phyloP scores from a whole-genome alignment of 139 green algal genomes.

The Pseudopediastrum boryanum region DNA sequence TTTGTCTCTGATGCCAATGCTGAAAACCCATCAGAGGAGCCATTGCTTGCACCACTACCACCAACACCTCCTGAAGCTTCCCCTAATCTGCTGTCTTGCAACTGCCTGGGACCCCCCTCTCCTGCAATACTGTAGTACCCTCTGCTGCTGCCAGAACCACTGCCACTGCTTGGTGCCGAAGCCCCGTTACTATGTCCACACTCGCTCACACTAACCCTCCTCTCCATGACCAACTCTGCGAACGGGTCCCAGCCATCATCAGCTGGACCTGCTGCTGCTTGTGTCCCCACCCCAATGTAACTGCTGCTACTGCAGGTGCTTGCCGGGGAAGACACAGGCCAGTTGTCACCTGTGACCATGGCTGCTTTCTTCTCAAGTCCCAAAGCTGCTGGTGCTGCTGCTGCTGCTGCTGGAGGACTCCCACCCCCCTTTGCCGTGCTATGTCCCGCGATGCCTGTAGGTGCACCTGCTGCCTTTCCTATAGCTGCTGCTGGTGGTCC shows the following conservation, averaged over 20 bases:
- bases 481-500: not conserved
- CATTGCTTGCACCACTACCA: too few species aligned
- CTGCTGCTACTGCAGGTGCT: conserved; percentile 10
- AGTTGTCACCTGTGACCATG: not conserved
- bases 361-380: not conserved
- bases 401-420: not conserved
- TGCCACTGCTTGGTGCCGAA: not conserved
- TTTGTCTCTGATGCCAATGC: too few species aligned
- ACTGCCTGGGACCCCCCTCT: too few species aligned
- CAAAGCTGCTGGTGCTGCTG: conserved; percentile 1
- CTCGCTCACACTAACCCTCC: not conserved
- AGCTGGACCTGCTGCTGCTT: not conserved
- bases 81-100: too few species aligned
- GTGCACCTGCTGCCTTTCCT: not conserved
- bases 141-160: not conserved
- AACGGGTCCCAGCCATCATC: not conserved
- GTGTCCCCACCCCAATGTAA: not conserved
- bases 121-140: not conserved
- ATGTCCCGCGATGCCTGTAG: not conserved
- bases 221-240: conserved; percentile 9
- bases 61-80: too few species aligned
- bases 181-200: not conserved
- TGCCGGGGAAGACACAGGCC: not conserved
- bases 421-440: not conserved
- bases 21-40: too few species aligned